These are phyloP conservation scores for Turnera subulata DNA, from an alignment of 345 rosid species.

Conservation along the genomic window DNA sequence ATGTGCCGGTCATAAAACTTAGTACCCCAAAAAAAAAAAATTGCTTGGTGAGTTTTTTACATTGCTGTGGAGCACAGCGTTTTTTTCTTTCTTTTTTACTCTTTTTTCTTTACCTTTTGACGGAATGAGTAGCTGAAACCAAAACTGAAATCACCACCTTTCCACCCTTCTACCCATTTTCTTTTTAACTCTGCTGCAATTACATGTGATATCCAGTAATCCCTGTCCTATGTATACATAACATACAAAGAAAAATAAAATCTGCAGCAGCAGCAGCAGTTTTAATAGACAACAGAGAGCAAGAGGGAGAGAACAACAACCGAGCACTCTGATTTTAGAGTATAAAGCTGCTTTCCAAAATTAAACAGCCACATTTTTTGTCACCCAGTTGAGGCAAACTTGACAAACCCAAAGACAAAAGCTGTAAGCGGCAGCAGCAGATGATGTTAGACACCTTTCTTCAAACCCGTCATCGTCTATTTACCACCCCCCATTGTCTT, in stretches of 20 bases:
- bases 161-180: conserved; percentile 20
- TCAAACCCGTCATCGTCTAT: conserved; percentile 49
- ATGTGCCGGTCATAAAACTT: no score
- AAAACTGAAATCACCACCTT: conserved; percentile 2
- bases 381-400: conserved; percentile 14
- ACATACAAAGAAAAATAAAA: conserved; percentile 20
- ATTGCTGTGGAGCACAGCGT: no score
- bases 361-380: conserved; percentile 21
- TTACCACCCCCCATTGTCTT: conserved; percentile 27
- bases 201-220: conserved; percentile 21
- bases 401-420: background rate
- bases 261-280: conserved; percentile 26
- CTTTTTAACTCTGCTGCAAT: conserved; percentile 26
- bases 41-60: no score
- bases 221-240: conserved; percentile 27
- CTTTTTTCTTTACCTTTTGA: no score
- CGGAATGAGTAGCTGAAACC: background rate
- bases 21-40: no score
- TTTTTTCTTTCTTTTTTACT: no score
- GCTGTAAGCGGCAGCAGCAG: conserved; percentile 26
- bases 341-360: conserved; percentile 32
- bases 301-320: no score
- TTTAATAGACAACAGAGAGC: conserved; percentile 21
- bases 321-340: no score
- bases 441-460: conserved; percentile 13